Base-by-base conservation (phyloP, 257 asterid species). In the Datura wrightii region DNA sequence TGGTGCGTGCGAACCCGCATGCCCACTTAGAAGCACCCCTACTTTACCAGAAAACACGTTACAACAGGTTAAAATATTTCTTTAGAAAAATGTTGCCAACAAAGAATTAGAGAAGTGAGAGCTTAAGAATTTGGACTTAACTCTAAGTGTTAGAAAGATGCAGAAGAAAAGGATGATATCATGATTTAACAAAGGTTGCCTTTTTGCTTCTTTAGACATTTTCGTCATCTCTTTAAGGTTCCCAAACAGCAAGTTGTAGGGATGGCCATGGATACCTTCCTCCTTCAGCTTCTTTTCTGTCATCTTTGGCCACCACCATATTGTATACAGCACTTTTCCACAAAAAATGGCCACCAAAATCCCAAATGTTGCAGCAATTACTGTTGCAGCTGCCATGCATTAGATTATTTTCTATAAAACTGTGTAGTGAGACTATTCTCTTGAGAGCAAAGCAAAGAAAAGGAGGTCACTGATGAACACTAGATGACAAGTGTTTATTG, bases 251-350 rank as follows among this genome's bases (percentile, higher is more conserved):
- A 88, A 31, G 52, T 79, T 80, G 87, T 88, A 88, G 4, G 87
- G 82, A 14, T 5, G 31, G 2, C 90, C 88, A 24, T 53, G 8
- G 5, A 88, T 83, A n/a, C 90, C 90, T 53, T 63, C 83, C 41
- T n/a, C 31, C 82, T 58, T 80, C 11, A 85, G 19, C 5, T 83
- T 79, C 44, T 59, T 85, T 55, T 87, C 86, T 8, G 85, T 70
- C 24, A 59, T 82, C 58, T 67, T 87, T 84, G 90, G 90, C 50
- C 67, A 85, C 90, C 85, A 87, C 88, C 88, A 85, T 10, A 83
- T 10, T 5, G 34, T 31, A 18, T 79, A 70, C 37, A 41, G 19
- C 46, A 60, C 24, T 82, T 63, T 82, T 1, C 1, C 36, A 31
- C 16, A 6, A 31, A 34, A 31, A 1, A 46, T 7, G 5, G 48